These are phyloP conservation scores for Ceratocystis destructans DNA, from an alignment of 2,329 filamentous ascomycete genomes.

Conservation along the genomic window DNA sequence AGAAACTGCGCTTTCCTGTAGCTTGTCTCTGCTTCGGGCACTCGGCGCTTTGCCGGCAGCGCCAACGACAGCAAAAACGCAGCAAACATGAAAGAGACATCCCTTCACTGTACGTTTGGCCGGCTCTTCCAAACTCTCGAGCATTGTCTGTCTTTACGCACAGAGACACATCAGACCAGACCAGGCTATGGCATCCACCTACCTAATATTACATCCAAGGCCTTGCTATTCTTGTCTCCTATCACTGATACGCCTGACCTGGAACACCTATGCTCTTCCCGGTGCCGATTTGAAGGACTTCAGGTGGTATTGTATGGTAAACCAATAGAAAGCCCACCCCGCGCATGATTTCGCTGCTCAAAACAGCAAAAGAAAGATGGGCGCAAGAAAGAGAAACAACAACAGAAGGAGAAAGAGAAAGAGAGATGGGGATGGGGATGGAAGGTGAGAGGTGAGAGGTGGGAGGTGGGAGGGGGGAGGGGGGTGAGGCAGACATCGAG, in stretches of 20 bases:
- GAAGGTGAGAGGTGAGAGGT: no score
- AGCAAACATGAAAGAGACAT: background rate
- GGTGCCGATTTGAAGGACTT: background rate
- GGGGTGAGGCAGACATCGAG: background rate
- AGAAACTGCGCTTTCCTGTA: background rate
- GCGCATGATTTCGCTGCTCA: background rate
- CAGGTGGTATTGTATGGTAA: background rate
- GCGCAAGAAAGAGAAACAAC: no score
- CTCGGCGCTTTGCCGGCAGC: background rate
- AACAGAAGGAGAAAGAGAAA: no score
- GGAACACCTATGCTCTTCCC: background rate
- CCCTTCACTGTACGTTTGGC: background rate
- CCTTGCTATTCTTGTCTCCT: background rate
- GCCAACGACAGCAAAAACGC: background rate
- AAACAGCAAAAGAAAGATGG: background rate
- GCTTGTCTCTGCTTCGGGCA: background rate
- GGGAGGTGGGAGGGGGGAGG: background rate
- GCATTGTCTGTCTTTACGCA: background rate
- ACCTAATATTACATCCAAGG: background rate
- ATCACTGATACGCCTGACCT: background rate
- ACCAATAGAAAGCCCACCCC: no score
- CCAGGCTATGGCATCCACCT: background rate
- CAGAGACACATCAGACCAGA: background rate
- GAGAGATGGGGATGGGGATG: no score
- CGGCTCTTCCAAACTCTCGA: background rate